A percentile compares a stretch with the other conserved stretches of the same genome.
These are phyloP conservation scores for Margaritispora aquatica DNA, from an alignment of 495 filamentous ascomycete genomes.

Conservation along the genomic window DNA sequence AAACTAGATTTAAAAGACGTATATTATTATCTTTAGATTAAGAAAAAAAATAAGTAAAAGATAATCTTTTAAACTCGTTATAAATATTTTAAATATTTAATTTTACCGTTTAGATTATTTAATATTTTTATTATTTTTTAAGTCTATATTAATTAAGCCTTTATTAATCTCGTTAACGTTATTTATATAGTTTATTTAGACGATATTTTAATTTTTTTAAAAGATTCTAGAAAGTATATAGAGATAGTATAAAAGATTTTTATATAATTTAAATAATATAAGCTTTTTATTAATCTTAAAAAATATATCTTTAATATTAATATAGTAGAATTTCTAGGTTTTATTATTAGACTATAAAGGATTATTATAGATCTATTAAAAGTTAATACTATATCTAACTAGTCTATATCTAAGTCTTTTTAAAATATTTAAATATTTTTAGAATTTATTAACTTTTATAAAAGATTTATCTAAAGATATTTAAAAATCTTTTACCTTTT, in stretches of 20 bases:
- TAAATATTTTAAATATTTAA: too few species aligned
- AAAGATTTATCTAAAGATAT: neutral
- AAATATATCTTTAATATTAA: neutral
- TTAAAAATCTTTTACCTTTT: neutral
- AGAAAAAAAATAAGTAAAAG: too few species aligned
- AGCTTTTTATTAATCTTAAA: neutral
- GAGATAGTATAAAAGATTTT: neutral
- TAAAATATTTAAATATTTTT: too few species aligned
- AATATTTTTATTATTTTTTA: too few species aligned
- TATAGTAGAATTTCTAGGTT: neutral
- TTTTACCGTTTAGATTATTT: neutral
- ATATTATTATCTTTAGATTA: too few species aligned
- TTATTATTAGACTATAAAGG: neutral
- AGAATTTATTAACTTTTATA: too few species aligned
- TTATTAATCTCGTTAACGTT: too few species aligned
- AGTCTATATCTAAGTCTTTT: neutral
- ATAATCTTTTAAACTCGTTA: too few species aligned
- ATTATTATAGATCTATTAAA: neutral
- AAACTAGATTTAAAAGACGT: neutral
- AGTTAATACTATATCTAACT: neutral
- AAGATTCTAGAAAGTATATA: neutral
- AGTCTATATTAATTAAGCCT: too few species aligned
- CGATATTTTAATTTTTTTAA: neutral
- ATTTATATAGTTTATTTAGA: neutral
- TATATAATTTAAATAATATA: too few species aligned